Evolutionary conservation across 78 protist genomes (phyloP), one percentile per base, ranked within the genome.

Genomic region (Tieghemostelium lacteum): DNA sequence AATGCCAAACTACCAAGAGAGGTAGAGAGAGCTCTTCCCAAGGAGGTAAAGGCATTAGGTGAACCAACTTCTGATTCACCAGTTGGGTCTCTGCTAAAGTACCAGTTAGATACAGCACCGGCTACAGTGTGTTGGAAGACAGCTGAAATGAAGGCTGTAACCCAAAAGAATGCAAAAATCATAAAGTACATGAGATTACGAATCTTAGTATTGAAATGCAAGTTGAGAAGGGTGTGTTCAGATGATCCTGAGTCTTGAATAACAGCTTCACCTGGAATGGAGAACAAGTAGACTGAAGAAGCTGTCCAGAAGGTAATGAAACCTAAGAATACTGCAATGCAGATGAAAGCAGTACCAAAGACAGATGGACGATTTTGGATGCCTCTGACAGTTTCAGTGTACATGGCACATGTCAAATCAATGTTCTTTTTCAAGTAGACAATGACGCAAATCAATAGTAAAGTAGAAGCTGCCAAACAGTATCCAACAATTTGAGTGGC

Each of bases 71-170:
- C 52, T 16, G 72, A 28, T 50, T 57, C 54, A 34, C 77, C 83
- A 36, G 78, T 58, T 73, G 83, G 76, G 29, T 69, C 61, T 31
- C 87, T 49, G 14, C 72, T 40, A 33, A 89, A 89, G 24, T 89
- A 89, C 94, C 94, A 89, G 55, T 77, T 73, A 3, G 94, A 65
- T 1, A 89, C 88, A 49, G 78, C 62, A 66, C 94, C 94, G n/a
- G 94, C 94, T 55, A 89, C 83, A 52, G 73, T 67, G 31, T 55
- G 74, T 75, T 89, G 94, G 77, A 89, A 73, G 0, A 89, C 80
- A 16, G 88, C 94, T 29, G 69, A 42, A 39, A 73, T 75, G 49
- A 77, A 75, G 4, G 70, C 17, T 20, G 85, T 57, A 12, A 83
- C 94, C 94, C 94, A 89, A 55, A 31, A 71, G 73, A 75, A 75